Conservation (phyloP, 2,329 filamentous ascomycete species). For the Scopulariopsis brevicaulis region DNA sequence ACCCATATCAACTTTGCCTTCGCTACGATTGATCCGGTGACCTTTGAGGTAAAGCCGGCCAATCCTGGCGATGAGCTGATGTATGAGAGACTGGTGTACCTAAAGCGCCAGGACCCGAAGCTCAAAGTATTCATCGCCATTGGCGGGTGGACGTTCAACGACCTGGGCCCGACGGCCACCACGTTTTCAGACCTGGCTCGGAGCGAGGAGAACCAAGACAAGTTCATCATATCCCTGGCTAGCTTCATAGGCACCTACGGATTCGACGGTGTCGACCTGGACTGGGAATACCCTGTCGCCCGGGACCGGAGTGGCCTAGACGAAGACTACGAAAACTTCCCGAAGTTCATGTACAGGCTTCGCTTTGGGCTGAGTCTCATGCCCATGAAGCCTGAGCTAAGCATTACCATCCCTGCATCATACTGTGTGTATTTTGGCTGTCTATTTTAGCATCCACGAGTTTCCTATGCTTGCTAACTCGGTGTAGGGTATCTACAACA, state of each 20-base stretch:
- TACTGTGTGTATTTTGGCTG: no score
- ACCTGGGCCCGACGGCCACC: slow-evolving; percentile 16
- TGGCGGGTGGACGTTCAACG: slow-evolving; percentile 28
- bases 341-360: slow-evolving; percentile 11
- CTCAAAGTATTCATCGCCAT: slow-evolving; percentile 25
- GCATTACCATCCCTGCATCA: slow-evolving; percentile 5
- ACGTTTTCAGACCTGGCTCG: slow-evolving; percentile 16
- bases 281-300: slow-evolving; percentile 18
- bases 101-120: slow-evolving; percentile 16
- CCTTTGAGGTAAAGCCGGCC: slow-evolving; percentile 11
- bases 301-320: slow-evolving; percentile 21
- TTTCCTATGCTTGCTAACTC: no score
- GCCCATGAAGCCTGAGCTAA: not conserved
- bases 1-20: slow-evolving; percentile 24
- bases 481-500: slow-evolving; percentile 16
- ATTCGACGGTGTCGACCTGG: slow-evolving; percentile 16
- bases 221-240: slow-evolving; percentile 23
- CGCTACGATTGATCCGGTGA: slow-evolving; percentile 16
- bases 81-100: not conserved
- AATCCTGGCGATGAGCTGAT: slow-evolving; percentile 1
- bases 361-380: slow-evolving; percentile 8
- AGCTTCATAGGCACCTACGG: slow-evolving; percentile 11
- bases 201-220: slow-evolving; percentile 12
- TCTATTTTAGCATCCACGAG: no score
- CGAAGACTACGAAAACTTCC: slow-evolving; percentile 21